A percentile compares a stretch with the other conserved stretches of the same genome.
Conservation (phyloP, 116 monocot species). For the Phalaenopsis hybrid region DNA sequence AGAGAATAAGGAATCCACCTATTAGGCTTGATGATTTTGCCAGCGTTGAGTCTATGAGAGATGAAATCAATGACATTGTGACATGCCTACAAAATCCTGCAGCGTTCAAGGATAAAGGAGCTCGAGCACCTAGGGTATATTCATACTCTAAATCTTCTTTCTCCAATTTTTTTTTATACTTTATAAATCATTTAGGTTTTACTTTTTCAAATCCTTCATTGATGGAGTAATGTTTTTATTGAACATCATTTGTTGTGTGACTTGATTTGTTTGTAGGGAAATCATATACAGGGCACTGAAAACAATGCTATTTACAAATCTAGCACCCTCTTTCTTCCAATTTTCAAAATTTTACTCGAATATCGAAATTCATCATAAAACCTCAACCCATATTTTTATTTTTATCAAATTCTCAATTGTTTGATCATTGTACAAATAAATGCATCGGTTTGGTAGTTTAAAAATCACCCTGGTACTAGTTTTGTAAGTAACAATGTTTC, state of each 20-base stretch:
- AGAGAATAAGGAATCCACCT: slow-evolving; percentile 91
- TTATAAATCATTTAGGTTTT: slow-evolving; percentile 4
- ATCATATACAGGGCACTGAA: too few species aligned
- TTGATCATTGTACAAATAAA: too few species aligned
- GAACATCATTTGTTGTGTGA: not conserved
- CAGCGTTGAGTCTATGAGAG: slow-evolving; percentile 82
- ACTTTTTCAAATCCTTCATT: not conserved
- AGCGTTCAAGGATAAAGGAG: slow-evolving; percentile 79
- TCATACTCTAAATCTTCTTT: slow-evolving; percentile 4
- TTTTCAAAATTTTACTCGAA: too few species aligned
- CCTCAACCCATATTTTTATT: too few species aligned
- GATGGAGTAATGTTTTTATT: not conserved
- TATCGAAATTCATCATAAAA: too few species aligned
- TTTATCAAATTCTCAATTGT: too few species aligned
- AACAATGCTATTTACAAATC: too few species aligned
- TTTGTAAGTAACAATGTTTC: too few species aligned
- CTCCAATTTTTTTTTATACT: slow-evolving; percentile 1
- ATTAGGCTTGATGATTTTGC: slow-evolving; percentile 67
- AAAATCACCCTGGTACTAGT: too few species aligned
- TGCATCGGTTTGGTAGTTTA: too few species aligned
- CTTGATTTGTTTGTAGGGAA: not conserved
- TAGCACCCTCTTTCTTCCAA: too few species aligned
- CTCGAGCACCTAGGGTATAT: slow-evolving; percentile 72
- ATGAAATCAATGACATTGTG: slow-evolving; percentile 86
- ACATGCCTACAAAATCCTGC: slow-evolving; percentile 71